These are phyloP conservation scores for Penicillium taxi DNA, from an alignment of 495 filamentous ascomycete genomes.

Conservation along the genomic window DNA sequence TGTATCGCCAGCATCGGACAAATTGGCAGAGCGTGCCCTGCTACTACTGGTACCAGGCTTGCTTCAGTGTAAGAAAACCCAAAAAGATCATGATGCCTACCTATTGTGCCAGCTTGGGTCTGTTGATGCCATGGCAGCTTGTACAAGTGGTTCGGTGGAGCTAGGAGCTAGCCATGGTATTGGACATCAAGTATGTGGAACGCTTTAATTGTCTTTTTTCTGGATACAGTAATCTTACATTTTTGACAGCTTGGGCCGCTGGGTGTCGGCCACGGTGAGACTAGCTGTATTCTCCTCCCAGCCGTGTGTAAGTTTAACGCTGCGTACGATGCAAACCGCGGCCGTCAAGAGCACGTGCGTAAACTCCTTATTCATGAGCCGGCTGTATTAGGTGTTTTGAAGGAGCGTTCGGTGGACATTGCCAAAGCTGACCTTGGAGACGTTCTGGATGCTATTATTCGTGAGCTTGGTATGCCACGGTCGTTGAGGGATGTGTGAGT, in stretches of 20 bases:
- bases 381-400: slow-evolving; percentile 36
- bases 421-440: slow-evolving; percentile 44
- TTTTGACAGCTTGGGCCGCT: slow-evolving; percentile 46
- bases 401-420: slow-evolving; percentile 23
- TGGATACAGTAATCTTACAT: neutral
- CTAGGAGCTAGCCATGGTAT: slow-evolving; percentile 58
- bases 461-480: slow-evolving; percentile 48
- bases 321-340: slow-evolving; percentile 36
- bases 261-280: slow-evolving; percentile 59
- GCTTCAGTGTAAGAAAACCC: slow-evolving; percentile 39
- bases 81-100: slow-evolving; percentile 39
- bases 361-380: slow-evolving; percentile 42
- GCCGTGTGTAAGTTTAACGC: slow-evolving; percentile 55
- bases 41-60: slow-evolving; percentile 43
- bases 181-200: slow-evolving; percentile 48
- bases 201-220: neutral
- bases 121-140: slow-evolving; percentile 48
- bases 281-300: slow-evolving; percentile 56
- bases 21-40: slow-evolving; percentile 36
- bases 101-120: slow-evolving; percentile 48
- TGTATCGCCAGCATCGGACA: slow-evolving; percentile 33
- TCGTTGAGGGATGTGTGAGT: slow-evolving; percentile 49
- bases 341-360: slow-evolving; percentile 39
- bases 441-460: slow-evolving; percentile 47
- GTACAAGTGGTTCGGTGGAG: slow-evolving; percentile 35